Percentiles rank a stretch among this genome's conserved stretches.
Evolutionary conservation across 1,284 basidiomycete genomes (phyloP).

Genomic region (Wallemia ichthyophaga): DNA sequence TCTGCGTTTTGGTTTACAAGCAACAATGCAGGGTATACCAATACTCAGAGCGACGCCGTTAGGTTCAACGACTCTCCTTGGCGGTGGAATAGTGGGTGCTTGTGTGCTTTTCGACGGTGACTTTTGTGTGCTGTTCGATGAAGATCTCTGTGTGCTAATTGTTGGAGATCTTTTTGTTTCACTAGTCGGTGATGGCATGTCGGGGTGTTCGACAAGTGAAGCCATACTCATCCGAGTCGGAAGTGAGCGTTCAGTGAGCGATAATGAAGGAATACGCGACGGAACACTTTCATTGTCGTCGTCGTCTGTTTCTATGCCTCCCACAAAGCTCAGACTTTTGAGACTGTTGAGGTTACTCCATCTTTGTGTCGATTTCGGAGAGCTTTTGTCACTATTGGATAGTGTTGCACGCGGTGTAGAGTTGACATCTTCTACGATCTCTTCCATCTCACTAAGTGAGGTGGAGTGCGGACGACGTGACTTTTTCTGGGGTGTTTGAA

Average conservation of each 20-base stretch:
- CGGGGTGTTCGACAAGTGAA: not conserved
- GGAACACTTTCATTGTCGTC: not conserved
- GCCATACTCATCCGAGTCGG: not conserved
- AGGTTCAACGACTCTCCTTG: not conserved
- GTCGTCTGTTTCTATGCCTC: not conserved
- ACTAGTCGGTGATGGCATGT: too few species aligned
- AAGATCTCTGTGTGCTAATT: too few species aligned
- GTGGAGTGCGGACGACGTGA: too few species aligned
- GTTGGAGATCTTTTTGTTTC: too few species aligned
- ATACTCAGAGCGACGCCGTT: slow-evolving; percentile 43
- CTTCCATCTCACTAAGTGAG: too few species aligned
- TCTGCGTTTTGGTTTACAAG: slow-evolving; percentile 32
- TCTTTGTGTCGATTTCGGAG: not conserved
- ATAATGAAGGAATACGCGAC: not conserved
- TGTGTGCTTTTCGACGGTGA: too few species aligned
- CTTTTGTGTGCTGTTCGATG: too few species aligned
- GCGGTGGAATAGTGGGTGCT: too few species aligned
- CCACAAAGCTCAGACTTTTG: not conserved
- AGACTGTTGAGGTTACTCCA: too few species aligned
- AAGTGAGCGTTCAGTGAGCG: not conserved
- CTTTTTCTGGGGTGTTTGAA: too few species aligned
- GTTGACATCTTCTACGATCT: too few species aligned
- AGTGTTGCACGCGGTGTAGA: not conserved
- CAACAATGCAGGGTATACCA: slow-evolving; percentile 72
- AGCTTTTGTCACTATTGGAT: not conserved